Conservation (phyloP, 164 flowering plant species). For the Magnolia officinalis region DNA sequence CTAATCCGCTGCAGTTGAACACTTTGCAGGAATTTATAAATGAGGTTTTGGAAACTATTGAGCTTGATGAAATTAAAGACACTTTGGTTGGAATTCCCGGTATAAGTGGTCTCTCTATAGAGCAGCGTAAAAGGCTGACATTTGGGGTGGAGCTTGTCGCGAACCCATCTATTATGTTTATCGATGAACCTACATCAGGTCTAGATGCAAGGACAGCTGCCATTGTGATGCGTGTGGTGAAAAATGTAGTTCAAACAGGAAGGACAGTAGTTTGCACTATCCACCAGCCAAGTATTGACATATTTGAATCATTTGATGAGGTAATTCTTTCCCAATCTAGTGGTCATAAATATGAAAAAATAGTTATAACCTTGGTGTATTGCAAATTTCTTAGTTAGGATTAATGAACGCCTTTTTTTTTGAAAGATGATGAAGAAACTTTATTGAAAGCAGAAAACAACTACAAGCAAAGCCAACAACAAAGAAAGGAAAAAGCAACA, state of each 20-base stretch:
- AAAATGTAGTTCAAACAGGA: slow-evolving; percentile 54
- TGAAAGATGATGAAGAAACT: no score
- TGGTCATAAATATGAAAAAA: no score
- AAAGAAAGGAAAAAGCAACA: no score
- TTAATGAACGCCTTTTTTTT: no score
- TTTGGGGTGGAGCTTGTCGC: slow-evolving; percentile 82
- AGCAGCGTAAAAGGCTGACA: slow-evolving; percentile 76
- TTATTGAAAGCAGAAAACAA: no score
- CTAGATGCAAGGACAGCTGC: slow-evolving; percentile 86
- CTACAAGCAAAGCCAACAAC: no score
- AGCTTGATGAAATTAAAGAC: slow-evolving; percentile 65
- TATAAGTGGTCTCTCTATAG: slow-evolving; percentile 63
- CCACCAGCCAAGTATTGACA: slow-evolving; percentile 66
- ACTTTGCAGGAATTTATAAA: slow-evolving; percentile 47
- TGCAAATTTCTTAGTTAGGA: no score
- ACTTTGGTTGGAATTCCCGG: slow-evolving; percentile 66
- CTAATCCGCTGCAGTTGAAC: no score
- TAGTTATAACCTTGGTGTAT: no score
- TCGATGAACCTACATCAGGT: slow-evolving; percentile 84
- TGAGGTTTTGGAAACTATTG: slow-evolving; percentile 69
- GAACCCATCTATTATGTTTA: slow-evolving; percentile 71
- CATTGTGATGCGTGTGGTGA: slow-evolving; percentile 77
- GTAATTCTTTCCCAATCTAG: slow-evolving; percentile 21
- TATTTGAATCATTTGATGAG: slow-evolving; percentile 83
- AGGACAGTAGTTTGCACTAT: slow-evolving; percentile 65